phyloP scores from a whole-genome alignment of 1,284 basidiomycete species.

The Somion occarium region DNA sequence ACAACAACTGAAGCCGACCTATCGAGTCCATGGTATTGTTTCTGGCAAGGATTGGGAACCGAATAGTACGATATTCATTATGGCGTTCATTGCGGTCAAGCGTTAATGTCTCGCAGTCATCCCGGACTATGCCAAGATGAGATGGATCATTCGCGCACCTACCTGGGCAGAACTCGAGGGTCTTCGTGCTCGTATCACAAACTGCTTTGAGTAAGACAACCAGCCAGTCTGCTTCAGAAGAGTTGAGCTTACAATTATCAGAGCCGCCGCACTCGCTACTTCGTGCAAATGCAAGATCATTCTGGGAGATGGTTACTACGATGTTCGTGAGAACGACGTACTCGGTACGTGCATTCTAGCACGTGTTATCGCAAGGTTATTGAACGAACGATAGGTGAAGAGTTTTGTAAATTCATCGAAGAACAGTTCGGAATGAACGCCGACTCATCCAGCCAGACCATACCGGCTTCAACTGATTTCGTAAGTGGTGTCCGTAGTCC shows the following conservation, averaged over 20 bases:
- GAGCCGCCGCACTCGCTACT: slow-evolving; percentile 68
- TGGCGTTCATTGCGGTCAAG: background rate
- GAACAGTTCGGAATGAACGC: slow-evolving; percentile 48
- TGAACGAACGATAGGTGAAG: slow-evolving; percentile 35
- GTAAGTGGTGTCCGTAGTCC: slow-evolving; percentile 34
- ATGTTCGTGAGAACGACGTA: slow-evolving; percentile 60
- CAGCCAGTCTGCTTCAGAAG: background rate
- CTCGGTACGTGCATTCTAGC: slow-evolving; percentile 37
- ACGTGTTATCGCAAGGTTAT: background rate
- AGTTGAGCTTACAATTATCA: slow-evolving; percentile 20
- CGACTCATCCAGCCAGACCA: slow-evolving; percentile 50
- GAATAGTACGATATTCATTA: slow-evolving; percentile 43
- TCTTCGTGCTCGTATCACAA: slow-evolving; percentile 54
- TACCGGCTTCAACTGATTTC: slow-evolving; percentile 68
- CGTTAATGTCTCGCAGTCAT: slow-evolving; percentile 47
- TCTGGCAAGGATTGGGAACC: slow-evolving; percentile 56
- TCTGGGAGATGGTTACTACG: slow-evolving; percentile 38
- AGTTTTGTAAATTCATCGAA: slow-evolving; percentile 49
- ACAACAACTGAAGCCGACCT: slow-evolving; percentile 50
- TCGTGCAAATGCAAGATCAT: slow-evolving; percentile 57
- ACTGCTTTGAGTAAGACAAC: slow-evolving; percentile 64
- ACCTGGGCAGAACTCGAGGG: slow-evolving; percentile 52
- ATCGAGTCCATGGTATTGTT: slow-evolving; percentile 67
- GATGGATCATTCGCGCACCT: slow-evolving; percentile 71
- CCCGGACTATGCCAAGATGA: slow-evolving; percentile 71